A percentile compares a stretch with the other conserved stretches of the same genome.
phyloP scores from a whole-genome alignment of 805 yeast species.

The Grigorovia yakushimaensis region DNA sequence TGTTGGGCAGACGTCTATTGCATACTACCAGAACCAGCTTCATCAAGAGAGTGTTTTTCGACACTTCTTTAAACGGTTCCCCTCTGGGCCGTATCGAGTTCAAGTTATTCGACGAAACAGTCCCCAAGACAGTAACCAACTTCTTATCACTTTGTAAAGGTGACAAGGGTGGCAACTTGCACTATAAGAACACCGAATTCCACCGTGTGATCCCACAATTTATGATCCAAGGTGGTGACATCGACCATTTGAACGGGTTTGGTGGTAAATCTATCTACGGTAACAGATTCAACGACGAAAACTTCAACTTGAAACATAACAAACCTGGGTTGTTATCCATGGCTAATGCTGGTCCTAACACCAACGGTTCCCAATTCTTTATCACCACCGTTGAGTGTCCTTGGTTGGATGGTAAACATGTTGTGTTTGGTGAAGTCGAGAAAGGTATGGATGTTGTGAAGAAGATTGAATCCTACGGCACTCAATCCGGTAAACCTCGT shows the following conservation, averaged over 20 bases:
- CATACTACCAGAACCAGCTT: conserved; percentile 37
- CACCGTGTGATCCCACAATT: conserved; percentile 92
- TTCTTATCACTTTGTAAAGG: conserved; percentile 81
- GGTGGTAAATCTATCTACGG: conserved; percentile 91
- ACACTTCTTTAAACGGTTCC: conserved; percentile 46
- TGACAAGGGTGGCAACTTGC: conserved; percentile 68
- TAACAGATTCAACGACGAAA: conserved; percentile 46
- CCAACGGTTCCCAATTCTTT: conserved; percentile 87
- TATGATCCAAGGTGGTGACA: conserved; percentile 95
- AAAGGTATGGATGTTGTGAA: conserved; percentile 55
- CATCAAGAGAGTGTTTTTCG: conserved; percentile 48
- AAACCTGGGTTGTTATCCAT: conserved; percentile 76
- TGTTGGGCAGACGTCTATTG: conserved; percentile 33
- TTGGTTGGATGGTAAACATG: conserved; percentile 74
- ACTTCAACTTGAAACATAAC: conserved; percentile 64
- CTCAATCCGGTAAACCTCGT: conserved; percentile 55
- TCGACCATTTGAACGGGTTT: conserved; percentile 77
- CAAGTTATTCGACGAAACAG: conserved; percentile 31
- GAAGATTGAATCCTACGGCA: conserved; percentile 55
- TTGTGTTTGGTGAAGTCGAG: conserved; percentile 66
- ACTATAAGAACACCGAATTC: conserved; percentile 73
- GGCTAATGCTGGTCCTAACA: conserved; percentile 92
- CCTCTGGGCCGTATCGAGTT: conserved; percentile 30
- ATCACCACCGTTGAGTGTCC: conserved; percentile 72
- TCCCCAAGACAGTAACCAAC: conserved; percentile 73